Evolutionary conservation across 257 asterid species (phyloP), one percentile per base, ranked within the genome.

Genomic region (Solanum pennellii): DNA sequence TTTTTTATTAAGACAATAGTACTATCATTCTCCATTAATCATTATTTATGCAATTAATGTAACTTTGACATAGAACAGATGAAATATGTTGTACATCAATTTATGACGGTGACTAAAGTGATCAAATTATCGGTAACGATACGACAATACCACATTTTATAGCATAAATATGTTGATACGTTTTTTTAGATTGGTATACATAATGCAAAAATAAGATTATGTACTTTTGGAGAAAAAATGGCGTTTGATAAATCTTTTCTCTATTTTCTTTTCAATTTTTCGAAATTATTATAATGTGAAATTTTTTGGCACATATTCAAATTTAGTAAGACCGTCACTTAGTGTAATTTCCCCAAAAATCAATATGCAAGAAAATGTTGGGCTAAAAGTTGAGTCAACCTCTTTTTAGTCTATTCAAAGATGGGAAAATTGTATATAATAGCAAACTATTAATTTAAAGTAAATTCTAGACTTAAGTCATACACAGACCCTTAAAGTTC

Each of bases 211-310:
- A 56, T 56, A 56, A 56, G 25, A 56, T 56, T 9, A 7, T 56
- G 65, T 56, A 56, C 2, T 56, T 56, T 56, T 56, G 0, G 0
- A 1, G 25, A 12, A 0, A 52, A 56, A 56, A 56, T 56, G 23
- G 25, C 2, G 5, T 56, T 56, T 56, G 65, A 56, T 18, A 1
- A 56, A 56, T 56, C 2, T 56, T 18, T 56, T 56, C 4, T 56
- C 65, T 56, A 3, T 18, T 20, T 0, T 0, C 0, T 56, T 56
- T 18, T 56, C 2, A 56, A 18, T 18, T 7, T 1, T 18, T 52
- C 16, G 6, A 0, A 2, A 52, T 18, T 52, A 52, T 52, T 56
- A 16, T 20, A 52, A 52, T 16, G 23, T 52, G 10, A 52, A 1
- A 15, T 21, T 47, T 49, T 49, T 49, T 0, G 0, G 0, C 9